Base-by-base conservation (phyloP, 164 flowering plant species). In the Dillenia suffruticosa region DNA sequence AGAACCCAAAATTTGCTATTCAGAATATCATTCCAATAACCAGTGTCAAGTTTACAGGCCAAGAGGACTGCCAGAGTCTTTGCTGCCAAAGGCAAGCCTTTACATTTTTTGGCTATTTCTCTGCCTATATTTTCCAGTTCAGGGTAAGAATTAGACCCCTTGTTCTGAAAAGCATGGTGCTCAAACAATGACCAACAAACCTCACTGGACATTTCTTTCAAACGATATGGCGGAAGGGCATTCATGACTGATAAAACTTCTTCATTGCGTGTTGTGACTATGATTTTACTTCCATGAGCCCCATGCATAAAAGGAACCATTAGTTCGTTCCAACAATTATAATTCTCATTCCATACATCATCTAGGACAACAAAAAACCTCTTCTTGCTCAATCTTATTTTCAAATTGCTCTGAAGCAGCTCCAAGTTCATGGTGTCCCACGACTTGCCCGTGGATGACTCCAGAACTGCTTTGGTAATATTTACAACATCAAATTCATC, bases 31-130 rank as follows among this genome's bases (percentile, higher is more conserved):
- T 62, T 13, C 81, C 78, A 74, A 13, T 72, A 63, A 0, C 4
- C n/a, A 0, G 3, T 40, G 16, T 65, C 66, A 11, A 10, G 2
- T 40, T 67, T 49, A 5, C 32, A 54, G 1, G 61, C 62, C 10
- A 74, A 32, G 9, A 77, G 59, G n/a, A 65, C 59, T 0, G 76
- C 81, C 6, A 72, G 43, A 6, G 59, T 44, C 55, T 74, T 74
- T n/a, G 56, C 52, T 12, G 74, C 74, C 22, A 76, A 63, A 9
- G 80, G 80, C 19, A 74, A 53, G 4, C 82, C 82, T 3, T 57
- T 19, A 22, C 80, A 79, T 26, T 74, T 76, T 2, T 52, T 56
- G 19, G 59, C 77, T 12, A 79, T 69, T 47, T 69, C 16, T 12
- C 44, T 49, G 3, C 68, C 76, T 32, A 73, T 68, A 1, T 1